phyloP scores from a whole-genome alignment of 768 basidiomycete genomes.

The Psilocybe tampanensis region DNA sequence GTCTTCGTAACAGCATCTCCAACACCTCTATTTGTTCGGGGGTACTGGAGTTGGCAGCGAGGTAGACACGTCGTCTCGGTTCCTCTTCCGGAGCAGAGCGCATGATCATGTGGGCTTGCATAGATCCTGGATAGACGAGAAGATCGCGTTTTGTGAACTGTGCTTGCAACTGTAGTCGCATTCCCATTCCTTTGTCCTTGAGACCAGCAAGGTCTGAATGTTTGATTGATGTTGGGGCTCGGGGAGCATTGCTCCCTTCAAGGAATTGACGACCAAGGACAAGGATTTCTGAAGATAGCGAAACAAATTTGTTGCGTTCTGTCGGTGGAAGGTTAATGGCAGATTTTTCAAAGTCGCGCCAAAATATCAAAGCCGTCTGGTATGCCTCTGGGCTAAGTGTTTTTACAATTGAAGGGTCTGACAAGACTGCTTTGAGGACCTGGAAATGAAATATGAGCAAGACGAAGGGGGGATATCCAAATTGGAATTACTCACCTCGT shows the following conservation, averaged over 20 bases:
- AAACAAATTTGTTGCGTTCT: conserved; percentile 82
- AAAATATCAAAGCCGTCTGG: conserved; percentile 90
- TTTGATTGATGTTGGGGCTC: conserved; percentile 69
- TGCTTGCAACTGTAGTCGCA: conserved; percentile 72
- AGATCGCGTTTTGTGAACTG: conserved; percentile 76
- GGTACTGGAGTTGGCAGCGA: conserved; percentile 79
- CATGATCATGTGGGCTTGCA: conserved; percentile 94
- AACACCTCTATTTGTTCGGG: conserved; percentile 74
- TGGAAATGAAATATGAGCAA: conserved; percentile 26
- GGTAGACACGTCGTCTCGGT: conserved; percentile 79
- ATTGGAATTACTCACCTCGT: conserved; percentile 63
- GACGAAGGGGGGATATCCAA: not conserved
- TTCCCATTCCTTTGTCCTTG: conserved; percentile 78
- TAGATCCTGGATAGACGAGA: conserved; percentile 80
- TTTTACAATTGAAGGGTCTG: conserved; percentile 64
- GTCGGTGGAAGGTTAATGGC: conserved; percentile 86
- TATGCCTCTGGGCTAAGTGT: conserved; percentile 75
- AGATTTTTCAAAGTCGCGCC: conserved; percentile 97
- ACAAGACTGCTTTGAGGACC: conserved; percentile 73
- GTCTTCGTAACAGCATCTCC: conserved; percentile 72
- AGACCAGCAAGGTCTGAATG: conserved; percentile 71
- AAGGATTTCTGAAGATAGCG: conserved; percentile 87
- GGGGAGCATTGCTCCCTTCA: conserved; percentile 60
- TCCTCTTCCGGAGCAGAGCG: conserved; percentile 85
- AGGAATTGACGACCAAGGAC: conserved; percentile 87